Evolutionary conservation across 768 basidiomycete species (phyloP).

Genomic region (Lentinus tigrinus): DNA sequence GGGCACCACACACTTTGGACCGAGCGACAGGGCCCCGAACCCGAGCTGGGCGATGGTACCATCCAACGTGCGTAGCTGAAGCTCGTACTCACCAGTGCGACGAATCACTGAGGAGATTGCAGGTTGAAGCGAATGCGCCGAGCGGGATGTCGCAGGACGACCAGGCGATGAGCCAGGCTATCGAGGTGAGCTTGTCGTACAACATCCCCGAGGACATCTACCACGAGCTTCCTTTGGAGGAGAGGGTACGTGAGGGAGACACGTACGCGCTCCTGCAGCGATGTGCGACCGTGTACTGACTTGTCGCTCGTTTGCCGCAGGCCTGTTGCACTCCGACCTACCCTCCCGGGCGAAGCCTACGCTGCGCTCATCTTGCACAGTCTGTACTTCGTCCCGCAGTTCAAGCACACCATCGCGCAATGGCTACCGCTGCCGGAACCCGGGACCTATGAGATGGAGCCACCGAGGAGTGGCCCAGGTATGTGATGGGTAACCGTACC

Average conservation of each 20-base stretch:
- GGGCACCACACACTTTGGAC: conserved; percentile 47
- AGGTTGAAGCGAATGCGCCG: conserved; percentile 33
- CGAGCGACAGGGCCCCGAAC: conserved; percentile 60
- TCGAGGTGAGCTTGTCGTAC: conserved; percentile 63
- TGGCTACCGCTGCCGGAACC: conserved; percentile 33
- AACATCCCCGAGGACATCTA: conserved; percentile 42
- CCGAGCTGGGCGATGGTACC: conserved; percentile 71
- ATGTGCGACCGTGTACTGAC: background rate
- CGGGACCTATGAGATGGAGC: conserved; percentile 13
- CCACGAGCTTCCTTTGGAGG: conserved; percentile 51
- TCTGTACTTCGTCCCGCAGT: conserved; percentile 70
- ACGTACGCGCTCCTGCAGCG: conserved; percentile 41
- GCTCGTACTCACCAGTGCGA: background rate
- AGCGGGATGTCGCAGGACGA: conserved; percentile 50
- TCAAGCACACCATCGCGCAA: conserved; percentile 43
- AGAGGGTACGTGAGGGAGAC: conserved; percentile 53
- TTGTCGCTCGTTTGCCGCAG: conserved; percentile 32
- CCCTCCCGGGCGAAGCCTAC: conserved; percentile 48
- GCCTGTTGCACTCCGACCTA: conserved; percentile 70
- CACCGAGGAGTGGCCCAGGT: conserved; percentile 35
- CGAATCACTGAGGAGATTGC: conserved; percentile 4
- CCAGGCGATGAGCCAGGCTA: conserved; percentile 63
- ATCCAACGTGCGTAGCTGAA: conserved; percentile 49
- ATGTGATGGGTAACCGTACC: conserved; percentile 25
- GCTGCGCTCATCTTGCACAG: conserved; percentile 65